These are phyloP conservation scores for Xylaria curta DNA, from an alignment of 495 filamentous ascomycete genomes.

Conservation along the genomic window DNA sequence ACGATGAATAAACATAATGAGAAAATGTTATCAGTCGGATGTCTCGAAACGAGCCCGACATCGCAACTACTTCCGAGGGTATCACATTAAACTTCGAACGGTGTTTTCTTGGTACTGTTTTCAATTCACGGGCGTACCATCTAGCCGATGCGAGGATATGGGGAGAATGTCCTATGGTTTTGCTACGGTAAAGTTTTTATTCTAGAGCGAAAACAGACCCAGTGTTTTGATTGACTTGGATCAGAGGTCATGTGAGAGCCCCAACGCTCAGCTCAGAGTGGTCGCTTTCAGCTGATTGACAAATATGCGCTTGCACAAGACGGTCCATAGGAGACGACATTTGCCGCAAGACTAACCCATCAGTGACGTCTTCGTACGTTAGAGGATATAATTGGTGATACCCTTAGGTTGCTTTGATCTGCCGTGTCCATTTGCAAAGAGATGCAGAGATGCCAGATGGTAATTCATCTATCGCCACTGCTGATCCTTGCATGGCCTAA, in stretches of 20 bases:
- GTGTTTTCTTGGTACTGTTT: background rate
- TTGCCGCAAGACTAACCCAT: background rate
- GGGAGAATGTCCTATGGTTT: background rate
- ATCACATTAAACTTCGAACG: background rate
- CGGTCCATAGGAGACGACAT: background rate
- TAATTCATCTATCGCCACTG: constrained; percentile 8
- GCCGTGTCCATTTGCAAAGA: background rate
- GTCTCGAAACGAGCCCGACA: constrained; percentile 9
- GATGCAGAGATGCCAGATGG: background rate
- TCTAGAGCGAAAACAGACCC: background rate
- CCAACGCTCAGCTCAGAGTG: constrained; percentile 5
- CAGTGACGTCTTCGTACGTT: constrained; percentile 12
- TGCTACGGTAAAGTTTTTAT: background rate
- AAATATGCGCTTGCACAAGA: background rate
- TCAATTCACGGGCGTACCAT: background rate
- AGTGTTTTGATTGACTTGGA: background rate
- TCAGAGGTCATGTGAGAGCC: constrained; percentile 12
- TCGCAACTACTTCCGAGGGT: constrained; percentile 4
- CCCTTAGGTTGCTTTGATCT: background rate
- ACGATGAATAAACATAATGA: constrained; percentile 28
- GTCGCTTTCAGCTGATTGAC: constrained; percentile 12
- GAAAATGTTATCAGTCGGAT: constrained; percentile 20
- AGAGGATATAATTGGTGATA: background rate
- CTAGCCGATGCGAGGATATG: background rate
- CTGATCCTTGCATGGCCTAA: background rate